Percentiles rank a stretch among this genome's conserved stretches.
Evolutionary conservation across 2,329 filamentous ascomycete species (phyloP).

Genomic region (Aspergillus terreus): DNA sequence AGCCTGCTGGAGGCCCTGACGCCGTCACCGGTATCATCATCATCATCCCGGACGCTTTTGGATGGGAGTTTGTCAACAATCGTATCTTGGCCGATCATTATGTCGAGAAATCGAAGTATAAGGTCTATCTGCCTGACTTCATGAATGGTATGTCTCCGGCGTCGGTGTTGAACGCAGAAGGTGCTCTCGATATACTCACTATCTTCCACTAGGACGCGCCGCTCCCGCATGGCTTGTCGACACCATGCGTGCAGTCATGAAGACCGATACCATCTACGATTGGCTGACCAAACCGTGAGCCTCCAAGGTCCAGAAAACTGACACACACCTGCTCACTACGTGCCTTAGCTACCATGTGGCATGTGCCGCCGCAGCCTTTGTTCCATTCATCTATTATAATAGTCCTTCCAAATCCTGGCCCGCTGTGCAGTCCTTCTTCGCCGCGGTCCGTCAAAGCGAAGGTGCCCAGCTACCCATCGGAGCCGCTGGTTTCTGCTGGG

Average conservation of each 20-base stretch:
- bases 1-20: conserved; percentile 28
- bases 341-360: conserved; percentile 14
- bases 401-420: conserved; percentile 26
- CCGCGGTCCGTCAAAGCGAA: conserved; percentile 29
- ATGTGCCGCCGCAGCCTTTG: conserved; percentile 7
- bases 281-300: conserved; percentile 19
- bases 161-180: background rate
- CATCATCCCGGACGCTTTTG: conserved; percentile 55
- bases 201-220: conserved; percentile 11
- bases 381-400: conserved; percentile 24
- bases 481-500: conserved; percentile 62
- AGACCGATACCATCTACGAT: conserved; percentile 5
- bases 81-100: conserved; percentile 53
- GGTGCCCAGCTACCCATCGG: conserved; percentile 43
- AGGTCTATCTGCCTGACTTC: conserved; percentile 56
- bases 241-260: conserved; percentile 6
- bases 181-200: background rate
- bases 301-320: background rate
- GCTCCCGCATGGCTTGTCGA: conserved; percentile 11
- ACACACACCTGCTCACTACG: background rate
- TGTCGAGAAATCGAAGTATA: conserved; percentile 49
- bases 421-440: conserved; percentile 37
- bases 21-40: conserved; percentile 49
- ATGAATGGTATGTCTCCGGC: conserved; percentile 42
- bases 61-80: conserved; percentile 53